These are phyloP conservation scores for Metschnikowia lunata DNA, from an alignment of 805 yeast genomes.

Conservation along the genomic window DNA sequence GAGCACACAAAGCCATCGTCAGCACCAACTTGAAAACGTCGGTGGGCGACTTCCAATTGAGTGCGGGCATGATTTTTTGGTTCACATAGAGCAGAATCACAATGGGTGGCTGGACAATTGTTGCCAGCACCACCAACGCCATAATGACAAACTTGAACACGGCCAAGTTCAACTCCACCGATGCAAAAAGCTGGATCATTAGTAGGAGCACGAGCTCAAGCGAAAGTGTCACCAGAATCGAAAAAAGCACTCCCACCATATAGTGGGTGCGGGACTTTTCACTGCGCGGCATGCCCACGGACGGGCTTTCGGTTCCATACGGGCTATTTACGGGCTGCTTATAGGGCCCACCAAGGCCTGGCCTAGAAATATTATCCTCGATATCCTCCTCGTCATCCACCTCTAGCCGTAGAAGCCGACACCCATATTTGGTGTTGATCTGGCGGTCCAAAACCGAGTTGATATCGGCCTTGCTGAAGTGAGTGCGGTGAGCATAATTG, in stretches of 20 bases:
- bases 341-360: not conserved
- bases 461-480: slow-evolving; percentile 21
- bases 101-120: slow-evolving; percentile 42
- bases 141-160: slow-evolving; percentile 40
- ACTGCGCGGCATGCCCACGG: not conserved
- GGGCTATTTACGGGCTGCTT: not conserved
- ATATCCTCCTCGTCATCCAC: slow-evolving; percentile 14
- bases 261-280: slow-evolving; percentile 1
- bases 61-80: slow-evolving; percentile 23
- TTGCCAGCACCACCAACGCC: slow-evolving; percentile 34
- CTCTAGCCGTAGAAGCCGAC: slow-evolving; percentile 16
- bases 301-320: not conserved
- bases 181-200: slow-evolving; percentile 33
- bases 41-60: slow-evolving; percentile 1
- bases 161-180: slow-evolving; percentile 18
- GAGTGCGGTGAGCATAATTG: slow-evolving; percentile 19
- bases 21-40: slow-evolving; percentile 4
- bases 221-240: slow-evolving; percentile 28
- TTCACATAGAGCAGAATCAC: slow-evolving; percentile 28
- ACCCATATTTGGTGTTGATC: slow-evolving; percentile 16
- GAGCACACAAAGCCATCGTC: slow-evolving; percentile 15
- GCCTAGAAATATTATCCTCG: not conserved
- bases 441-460: slow-evolving; percentile 20
- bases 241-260: slow-evolving; percentile 26
- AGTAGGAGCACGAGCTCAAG: slow-evolving; percentile 30